Conservation (phyloP, 352 stramenopile species). For the Pythium biforme region DNA sequence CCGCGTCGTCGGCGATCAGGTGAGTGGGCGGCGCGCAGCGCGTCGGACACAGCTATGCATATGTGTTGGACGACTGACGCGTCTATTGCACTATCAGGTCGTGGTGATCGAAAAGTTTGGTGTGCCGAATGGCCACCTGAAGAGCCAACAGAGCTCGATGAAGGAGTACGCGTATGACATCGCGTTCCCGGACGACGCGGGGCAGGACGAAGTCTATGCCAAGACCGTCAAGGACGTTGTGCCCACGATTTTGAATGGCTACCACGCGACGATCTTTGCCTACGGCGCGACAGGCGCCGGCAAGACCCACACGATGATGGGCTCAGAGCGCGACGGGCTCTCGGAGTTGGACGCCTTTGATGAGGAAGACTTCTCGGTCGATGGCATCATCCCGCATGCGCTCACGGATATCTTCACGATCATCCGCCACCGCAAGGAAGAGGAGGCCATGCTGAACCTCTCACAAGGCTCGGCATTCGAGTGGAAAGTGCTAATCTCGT, state of each 20-base stretch:
- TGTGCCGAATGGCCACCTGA: conserved; percentile 42
- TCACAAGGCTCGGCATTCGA: conserved; percentile 49
- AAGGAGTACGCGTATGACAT: conserved; percentile 70
- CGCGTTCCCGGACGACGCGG: conserved; percentile 43
- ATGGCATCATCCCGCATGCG: conserved; percentile 84
- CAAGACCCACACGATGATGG: conserved; percentile 80
- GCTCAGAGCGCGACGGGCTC: conserved; percentile 53
- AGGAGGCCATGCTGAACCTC: conserved; percentile 46
- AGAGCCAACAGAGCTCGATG: conserved; percentile 49
- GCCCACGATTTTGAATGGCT: conserved; percentile 69
- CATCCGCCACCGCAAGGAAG: conserved; percentile 56
- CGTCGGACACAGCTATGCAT: too few species aligned
- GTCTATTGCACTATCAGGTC: conserved; percentile 26
- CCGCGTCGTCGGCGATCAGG: conserved; percentile 54
- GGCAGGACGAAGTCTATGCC: conserved; percentile 54
- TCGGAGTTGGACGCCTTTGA: conserved; percentile 43
- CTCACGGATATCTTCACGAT: conserved; percentile 64
- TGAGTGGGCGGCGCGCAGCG: too few species aligned
- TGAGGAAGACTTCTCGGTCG: conserved; percentile 41
- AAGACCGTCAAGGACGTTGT: conserved; percentile 63
- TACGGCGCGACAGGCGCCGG: conserved; percentile 61
- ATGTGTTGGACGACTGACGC: not conserved
- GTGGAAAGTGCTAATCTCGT: conserved; percentile 83
- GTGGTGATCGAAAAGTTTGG: conserved; percentile 64
- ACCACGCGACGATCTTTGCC: conserved; percentile 83